Base-by-base conservation (phyloP, 805 yeast species). In the Lipomyces japonicus region DNA sequence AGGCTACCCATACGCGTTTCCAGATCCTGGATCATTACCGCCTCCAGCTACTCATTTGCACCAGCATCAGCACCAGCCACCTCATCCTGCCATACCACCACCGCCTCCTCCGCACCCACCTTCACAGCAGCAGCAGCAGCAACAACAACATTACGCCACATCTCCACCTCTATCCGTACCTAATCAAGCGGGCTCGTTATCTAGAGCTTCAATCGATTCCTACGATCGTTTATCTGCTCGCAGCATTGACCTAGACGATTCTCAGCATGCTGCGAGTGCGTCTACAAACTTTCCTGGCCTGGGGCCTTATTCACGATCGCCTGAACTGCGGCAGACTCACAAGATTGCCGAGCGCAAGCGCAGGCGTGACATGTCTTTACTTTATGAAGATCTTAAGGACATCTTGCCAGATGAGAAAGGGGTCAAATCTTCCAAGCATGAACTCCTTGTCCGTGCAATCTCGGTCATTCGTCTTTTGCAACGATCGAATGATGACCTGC, bases 331-430 rank as follows among this genome's bases (percentile, higher is more conserved):
- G 16, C 58, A 53, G 46, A 59, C 57, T 10, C 63, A 59, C 51
- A 59, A 59, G 38, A 57, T 59, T 23, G 63, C 63, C 19, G 63
- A 59, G 45, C 52, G 63, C 16, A 48, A 59, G 16, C 54, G 63
- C 7, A 59, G 63, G 4, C 48, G 54, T 25, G 63, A 59, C 39
- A 59, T 59, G 59, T 40, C 61, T 24, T 32, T 58, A 4, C 54
- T 59, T 28, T 59, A 59, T 45, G 58, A 55, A n/a, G 59, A 58
- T 36, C 47, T 59, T 25, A 46, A 53, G 24, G 48, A 53, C 21
- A 40, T 51, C 31, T 38, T 59, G 18, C 63, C 63, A 10, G 58
- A 59, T 39, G 60, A 57, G 23, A 48, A 54, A 35, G 60, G 57
- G 21, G 51, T 54, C 26, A 59, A 57, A 56, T 38, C 54, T n/a